These are phyloP conservation scores for Galerina marginata DNA, from an alignment of 768 basidiomycete genomes.

Conservation along the genomic window DNA sequence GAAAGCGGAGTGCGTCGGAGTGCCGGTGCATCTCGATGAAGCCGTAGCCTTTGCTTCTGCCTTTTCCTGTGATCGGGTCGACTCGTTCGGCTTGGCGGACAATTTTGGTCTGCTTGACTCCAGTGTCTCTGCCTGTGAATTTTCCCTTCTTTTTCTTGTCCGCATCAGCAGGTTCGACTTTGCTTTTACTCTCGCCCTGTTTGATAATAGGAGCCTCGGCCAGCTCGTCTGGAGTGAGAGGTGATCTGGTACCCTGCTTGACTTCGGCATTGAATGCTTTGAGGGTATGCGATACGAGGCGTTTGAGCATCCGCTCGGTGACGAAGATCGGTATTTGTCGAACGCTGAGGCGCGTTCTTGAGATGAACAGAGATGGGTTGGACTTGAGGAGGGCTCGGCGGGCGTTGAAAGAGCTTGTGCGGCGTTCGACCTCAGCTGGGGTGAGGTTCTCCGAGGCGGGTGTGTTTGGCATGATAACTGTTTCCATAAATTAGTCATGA, in stretches of 20 bases:
- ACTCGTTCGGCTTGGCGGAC: slow-evolving; percentile 89
- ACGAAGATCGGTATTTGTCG: slow-evolving; percentile 92
- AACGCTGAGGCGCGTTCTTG: slow-evolving; percentile 90
- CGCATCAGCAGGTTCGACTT: slow-evolving; percentile 33
- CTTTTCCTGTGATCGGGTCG: slow-evolving; percentile 86
- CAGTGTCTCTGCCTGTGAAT: slow-evolving; percentile 32
- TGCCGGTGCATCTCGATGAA: slow-evolving; percentile 92
- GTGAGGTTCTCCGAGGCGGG: slow-evolving; percentile 77
- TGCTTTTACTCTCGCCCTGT: slow-evolving; percentile 44
- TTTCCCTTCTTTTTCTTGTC: slow-evolving; percentile 40
- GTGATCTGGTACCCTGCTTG: slow-evolving; percentile 59
- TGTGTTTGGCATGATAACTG: slow-evolving; percentile 90
- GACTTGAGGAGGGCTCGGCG: slow-evolving; percentile 83
- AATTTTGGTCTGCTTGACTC: slow-evolving; percentile 91
- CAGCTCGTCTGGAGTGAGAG: slow-evolving; percentile 76
- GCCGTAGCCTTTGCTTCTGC: slow-evolving; percentile 92
- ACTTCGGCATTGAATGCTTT: slow-evolving; percentile 84
- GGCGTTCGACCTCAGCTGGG: slow-evolving; percentile 81
- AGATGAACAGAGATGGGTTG: slow-evolving; percentile 94
- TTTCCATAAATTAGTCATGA: background rate
- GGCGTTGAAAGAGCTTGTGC: slow-evolving; percentile 84
- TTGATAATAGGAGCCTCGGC: slow-evolving; percentile 31
- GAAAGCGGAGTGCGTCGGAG: slow-evolving; percentile 86
- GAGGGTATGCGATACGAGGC: slow-evolving; percentile 81
- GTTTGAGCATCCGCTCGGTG: slow-evolving; percentile 88